Evolutionary conservation across 73 alveolate genomes (phyloP).

Genomic region (Paramecium tetraurelia): DNA sequence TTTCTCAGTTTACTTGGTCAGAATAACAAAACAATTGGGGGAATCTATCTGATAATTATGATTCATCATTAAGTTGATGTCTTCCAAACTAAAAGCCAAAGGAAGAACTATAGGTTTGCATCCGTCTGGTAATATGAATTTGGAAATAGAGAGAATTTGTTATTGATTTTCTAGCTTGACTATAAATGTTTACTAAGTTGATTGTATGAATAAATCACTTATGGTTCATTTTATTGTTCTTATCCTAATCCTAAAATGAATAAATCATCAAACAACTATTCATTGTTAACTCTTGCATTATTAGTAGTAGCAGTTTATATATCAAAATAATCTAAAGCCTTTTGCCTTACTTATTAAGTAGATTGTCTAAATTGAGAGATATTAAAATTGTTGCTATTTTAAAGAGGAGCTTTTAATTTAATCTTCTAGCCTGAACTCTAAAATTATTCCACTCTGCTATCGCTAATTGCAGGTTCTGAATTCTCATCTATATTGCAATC

Average conservation of each 20-base stretch:
- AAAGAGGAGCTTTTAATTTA: neutral
- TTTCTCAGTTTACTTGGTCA: neutral
- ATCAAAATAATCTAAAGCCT: slow-evolving; percentile 1
- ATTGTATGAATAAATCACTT: neutral
- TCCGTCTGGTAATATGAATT: slow-evolving; percentile 9
- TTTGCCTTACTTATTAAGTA: neutral
- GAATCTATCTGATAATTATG: neutral
- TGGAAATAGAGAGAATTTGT: neutral
- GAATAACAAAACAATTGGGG: neutral
- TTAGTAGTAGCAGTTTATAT: neutral
- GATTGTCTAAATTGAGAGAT: neutral
- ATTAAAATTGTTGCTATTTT: neutral
- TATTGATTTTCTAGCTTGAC: neutral
- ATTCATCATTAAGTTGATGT: neutral
- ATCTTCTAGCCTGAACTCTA: neutral
- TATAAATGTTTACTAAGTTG: neutral
- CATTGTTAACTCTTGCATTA: neutral
- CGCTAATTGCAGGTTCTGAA: slow-evolving; percentile 3
- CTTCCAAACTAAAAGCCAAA: neutral
- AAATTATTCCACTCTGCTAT: neutral
- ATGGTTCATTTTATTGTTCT: neutral
- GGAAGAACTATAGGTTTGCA: neutral
- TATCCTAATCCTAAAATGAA: neutral
- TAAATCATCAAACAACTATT: neutral
- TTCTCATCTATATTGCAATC: slow-evolving; percentile 6